A percentile compares a stretch with the other conserved stretches of the same genome.
phyloP scores from a whole-genome alignment of 495 filamentous ascomycete species.

The Annulohypoxylon stygium region DNA sequence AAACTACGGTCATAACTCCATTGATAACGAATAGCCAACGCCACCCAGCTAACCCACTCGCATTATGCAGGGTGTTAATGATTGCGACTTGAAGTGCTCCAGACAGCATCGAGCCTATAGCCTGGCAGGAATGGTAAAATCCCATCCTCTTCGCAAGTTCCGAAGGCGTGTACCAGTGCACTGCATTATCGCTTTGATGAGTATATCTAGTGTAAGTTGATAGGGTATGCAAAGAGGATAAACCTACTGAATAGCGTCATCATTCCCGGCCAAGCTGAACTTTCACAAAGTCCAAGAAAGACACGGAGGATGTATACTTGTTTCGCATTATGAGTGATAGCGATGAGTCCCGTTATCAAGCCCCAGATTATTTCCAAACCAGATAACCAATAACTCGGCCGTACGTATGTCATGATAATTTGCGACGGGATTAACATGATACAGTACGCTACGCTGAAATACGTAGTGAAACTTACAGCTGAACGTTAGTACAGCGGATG shows the following conservation, averaged over 20 bases:
- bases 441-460: constrained; percentile 61
- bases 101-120: constrained; percentile 55
- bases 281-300: constrained; percentile 66
- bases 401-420: constrained; percentile 64
- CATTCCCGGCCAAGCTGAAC: constrained; percentile 60
- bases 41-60: constrained; percentile 65
- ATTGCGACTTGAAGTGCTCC: constrained; percentile 68
- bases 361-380: constrained; percentile 61
- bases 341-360: constrained; percentile 55
- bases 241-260: constrained; percentile 56
- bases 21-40: constrained; percentile 69
- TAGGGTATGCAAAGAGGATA: not conserved
- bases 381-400: constrained; percentile 57
- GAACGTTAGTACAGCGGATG: not conserved
- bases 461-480: constrained; percentile 63
- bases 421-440: constrained; percentile 64
- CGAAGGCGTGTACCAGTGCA: constrained; percentile 57
- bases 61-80: constrained; percentile 63
- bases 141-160: constrained; percentile 58
- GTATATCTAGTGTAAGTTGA: not conserved
- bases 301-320: constrained; percentile 61
- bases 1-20: constrained; percentile 62
- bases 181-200: constrained; percentile 21
- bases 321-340: constrained; percentile 46
- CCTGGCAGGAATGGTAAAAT: constrained; percentile 61